These are phyloP conservation scores for Ambrosiella beaveri DNA, from an alignment of 2,329 filamentous ascomycete species.

Conservation along the genomic window DNA sequence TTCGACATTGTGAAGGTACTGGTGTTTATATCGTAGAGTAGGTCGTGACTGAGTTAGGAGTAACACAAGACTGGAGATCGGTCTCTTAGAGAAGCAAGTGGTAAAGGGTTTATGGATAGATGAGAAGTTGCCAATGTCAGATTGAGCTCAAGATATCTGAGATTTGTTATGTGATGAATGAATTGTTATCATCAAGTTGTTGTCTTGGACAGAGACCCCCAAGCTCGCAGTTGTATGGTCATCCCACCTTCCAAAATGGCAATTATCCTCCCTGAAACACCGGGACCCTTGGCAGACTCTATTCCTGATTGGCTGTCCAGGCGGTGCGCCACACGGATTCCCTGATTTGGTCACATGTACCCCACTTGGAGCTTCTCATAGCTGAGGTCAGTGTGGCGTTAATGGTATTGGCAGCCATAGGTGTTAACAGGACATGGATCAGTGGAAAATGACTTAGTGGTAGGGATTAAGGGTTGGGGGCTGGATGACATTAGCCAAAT, in stretches of 20 bases:
- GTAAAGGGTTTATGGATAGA: too few species aligned
- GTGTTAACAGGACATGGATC: not conserved
- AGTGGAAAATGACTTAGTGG: not conserved
- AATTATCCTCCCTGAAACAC: not conserved
- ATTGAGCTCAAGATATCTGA: too few species aligned
- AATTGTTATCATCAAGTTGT: too few species aligned
- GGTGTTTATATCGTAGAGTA: not conserved
- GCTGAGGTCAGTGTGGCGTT: not conserved
- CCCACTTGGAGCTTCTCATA: not conserved
- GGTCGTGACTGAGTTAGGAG: not conserved
- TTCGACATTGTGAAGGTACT: slow-evolving; percentile 23
- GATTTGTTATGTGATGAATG: too few species aligned
- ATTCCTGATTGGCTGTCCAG: not conserved
- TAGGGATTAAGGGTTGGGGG: not conserved
- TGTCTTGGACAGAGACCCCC: too few species aligned
- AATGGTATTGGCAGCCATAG: not conserved
- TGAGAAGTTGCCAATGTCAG: too few species aligned
- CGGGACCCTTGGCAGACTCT: not conserved
- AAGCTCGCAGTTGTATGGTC: too few species aligned
- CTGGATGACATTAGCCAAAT: not conserved
- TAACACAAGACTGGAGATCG: too few species aligned
- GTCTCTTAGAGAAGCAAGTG: too few species aligned
- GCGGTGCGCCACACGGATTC: not conserved
- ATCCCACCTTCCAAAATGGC: not conserved
- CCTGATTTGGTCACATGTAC: not conserved